Evolutionary conservation across 2,329 filamentous ascomycete species (phyloP).

Genomic region (Cercospora berteroae): DNA sequence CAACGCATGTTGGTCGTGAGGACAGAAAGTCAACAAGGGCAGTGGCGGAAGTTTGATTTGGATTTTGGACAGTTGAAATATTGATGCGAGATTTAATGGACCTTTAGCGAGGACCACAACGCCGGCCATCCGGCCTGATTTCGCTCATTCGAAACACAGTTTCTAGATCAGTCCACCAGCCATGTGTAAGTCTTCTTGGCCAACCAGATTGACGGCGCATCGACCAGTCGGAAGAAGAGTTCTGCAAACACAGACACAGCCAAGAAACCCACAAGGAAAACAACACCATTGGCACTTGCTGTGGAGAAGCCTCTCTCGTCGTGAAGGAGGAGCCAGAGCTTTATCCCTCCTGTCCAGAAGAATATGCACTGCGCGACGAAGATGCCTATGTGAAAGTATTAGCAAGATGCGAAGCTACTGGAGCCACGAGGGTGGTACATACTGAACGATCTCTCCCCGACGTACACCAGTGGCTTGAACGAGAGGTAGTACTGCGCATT

Average conservation of each 20-base stretch:
- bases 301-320: conserved; percentile 13
- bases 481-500: conserved; percentile 26
- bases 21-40: background rate
- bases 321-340: conserved; percentile 31
- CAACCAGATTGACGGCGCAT: conserved; percentile 30
- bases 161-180: conserved; percentile 16
- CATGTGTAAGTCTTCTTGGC: conserved; percentile 26
- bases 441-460: conserved; percentile 35
- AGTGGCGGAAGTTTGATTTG: background rate
- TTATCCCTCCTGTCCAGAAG: conserved; percentile 34
- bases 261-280: conserved; percentile 26
- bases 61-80: background rate
- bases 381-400: conserved; percentile 24
- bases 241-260: conserved; percentile 26
- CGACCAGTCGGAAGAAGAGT: conserved; percentile 29
- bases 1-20: background rate
- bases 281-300: conserved; percentile 29
- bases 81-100: background rate
- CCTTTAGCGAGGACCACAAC: background rate
- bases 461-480: conserved; percentile 25
- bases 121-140: too few species aligned
- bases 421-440: conserved; percentile 5
- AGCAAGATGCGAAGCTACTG: background rate
- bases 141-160: background rate
- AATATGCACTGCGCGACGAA: conserved; percentile 32